Conservation (phyloP, 805 yeast species). For the Candida xyloterini region DNA sequence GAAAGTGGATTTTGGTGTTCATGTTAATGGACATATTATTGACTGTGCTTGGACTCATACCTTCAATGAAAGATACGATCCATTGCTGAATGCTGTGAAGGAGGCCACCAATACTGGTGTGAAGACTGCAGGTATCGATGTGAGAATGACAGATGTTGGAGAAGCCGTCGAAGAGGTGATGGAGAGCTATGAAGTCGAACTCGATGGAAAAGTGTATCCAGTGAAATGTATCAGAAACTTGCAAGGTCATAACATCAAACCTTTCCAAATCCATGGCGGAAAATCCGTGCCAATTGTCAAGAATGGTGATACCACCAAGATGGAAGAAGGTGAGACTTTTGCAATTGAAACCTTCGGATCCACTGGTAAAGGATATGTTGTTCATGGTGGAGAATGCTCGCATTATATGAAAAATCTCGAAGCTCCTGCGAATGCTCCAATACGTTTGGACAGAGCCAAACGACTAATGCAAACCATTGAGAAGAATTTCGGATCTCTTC, state of each 20-base stretch:
- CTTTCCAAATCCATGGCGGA: conserved; percentile 86
- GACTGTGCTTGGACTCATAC: conserved; percentile 95
- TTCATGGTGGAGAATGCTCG: conserved; percentile 86
- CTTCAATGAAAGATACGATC: conserved; percentile 80
- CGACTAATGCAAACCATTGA: conserved; percentile 67
- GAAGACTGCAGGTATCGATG: conserved; percentile 92
- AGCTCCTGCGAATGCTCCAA: conserved; percentile 46
- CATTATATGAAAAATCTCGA: conserved; percentile 75
- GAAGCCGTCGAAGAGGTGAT: conserved; percentile 94
- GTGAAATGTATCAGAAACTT: conserved; percentile 88
- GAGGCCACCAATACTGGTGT: conserved; percentile 95
- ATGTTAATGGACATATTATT: conserved; percentile 88
- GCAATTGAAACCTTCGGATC: conserved; percentile 98
- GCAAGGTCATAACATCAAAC: conserved; percentile 91
- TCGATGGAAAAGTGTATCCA: conserved; percentile 80
- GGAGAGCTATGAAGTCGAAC: conserved; percentile 93
- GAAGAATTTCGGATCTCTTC: conserved; percentile 85
- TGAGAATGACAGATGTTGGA: conserved; percentile 90
- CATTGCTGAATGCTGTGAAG: conserved; percentile 75
- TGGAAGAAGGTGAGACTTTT: conserved; percentile 98
- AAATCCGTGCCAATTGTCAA: conserved; percentile 96
- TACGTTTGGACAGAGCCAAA: conserved; percentile 66
- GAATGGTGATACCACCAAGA: conserved; percentile 89
- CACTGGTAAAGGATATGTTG: conserved; percentile 91
- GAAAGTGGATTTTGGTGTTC: conserved; percentile 97